Evolutionary conservation across 257 asterid species (phyloP), one percentile per base, ranked within the genome.

Genomic region (Perilla frutescens): DNA sequence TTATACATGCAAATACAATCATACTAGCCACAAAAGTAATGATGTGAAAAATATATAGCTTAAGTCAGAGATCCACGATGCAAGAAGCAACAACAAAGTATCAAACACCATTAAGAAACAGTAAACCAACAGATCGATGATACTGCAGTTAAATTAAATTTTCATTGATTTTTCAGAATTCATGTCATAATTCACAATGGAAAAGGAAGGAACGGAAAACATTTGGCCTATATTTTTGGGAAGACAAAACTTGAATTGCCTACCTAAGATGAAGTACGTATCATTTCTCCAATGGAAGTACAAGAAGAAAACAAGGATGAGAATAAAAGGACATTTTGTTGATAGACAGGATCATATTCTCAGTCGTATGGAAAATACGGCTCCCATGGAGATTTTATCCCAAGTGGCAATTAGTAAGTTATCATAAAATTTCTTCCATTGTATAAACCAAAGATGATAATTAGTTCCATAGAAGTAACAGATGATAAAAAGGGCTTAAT

Each of bases 371-470:
- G 37, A 62, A 71, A 66, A 71, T 71, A 4, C 2, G 10, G 9
- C 60, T 34, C 69, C 40, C 45, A 29, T 14, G 55, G 5, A 37
- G 49, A n/a, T 37, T 20, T 32, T 41, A 36, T 36, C 43, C 50
- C n/a, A 34, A 58, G 69, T 36, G 76, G 61, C 53, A 49, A 60
- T 61, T 60, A 72, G 55, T 36, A 48, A 44, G 59, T 49, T 12
- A 72, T 15, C 14, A 14, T 4, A 71, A 45, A 59, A 45, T 6
- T 8, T 59, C 14, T 47, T 4, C 34, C 39, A 31, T 12, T 26
- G 1, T 13, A n/a, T 41, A 57, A 39, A 70, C 47, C 50, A 59
- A 47, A 37, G 8, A 48, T 34, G 6, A 34, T 1, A 20, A 20
- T 20, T 20, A 20, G 26, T 20, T 20, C 26, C 11, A 61, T 55